Conservation (phyloP, 2,329 filamentous ascomycete species). For the Mycosphaerella sp. region DNA sequence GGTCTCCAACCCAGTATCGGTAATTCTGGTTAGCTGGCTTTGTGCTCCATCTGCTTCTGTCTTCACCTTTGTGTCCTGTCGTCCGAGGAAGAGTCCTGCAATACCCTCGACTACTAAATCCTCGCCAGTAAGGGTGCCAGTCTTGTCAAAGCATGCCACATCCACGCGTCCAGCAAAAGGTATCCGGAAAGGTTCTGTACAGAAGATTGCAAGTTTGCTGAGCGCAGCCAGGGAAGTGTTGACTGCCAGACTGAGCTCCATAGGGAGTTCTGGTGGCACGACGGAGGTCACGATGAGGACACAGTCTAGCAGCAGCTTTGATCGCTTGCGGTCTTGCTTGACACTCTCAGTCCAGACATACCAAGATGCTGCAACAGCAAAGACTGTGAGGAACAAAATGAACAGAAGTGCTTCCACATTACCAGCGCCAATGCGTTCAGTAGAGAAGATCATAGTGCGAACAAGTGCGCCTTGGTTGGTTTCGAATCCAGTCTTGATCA, state of each 20-base stretch:
- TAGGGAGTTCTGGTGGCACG: constrained; percentile 94
- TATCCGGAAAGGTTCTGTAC: constrained; percentile 97
- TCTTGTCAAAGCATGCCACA: constrained; percentile 97
- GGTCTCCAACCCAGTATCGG: constrained; percentile 68
- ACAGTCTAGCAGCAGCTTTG: constrained; percentile 94
- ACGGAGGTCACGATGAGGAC: constrained; percentile 97
- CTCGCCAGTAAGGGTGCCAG: constrained; percentile 91
- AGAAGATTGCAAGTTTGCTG: constrained; percentile 95
- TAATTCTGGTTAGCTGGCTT: constrained; percentile 66
- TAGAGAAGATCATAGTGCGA: constrained; percentile 99
- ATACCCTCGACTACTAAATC: constrained; percentile 96
- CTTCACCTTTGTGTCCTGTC: constrained; percentile 52
- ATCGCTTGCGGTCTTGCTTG: constrained; percentile 86
- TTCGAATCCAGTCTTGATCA: constrained; percentile 97
- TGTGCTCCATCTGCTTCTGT: constrained; percentile 73
- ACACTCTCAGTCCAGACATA: constrained; percentile 99
- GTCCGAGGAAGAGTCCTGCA: constrained; percentile 73
- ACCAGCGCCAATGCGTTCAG: constrained; percentile 96
- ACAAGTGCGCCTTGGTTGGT: constrained; percentile 97
- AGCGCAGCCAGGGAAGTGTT: constrained; percentile 94
- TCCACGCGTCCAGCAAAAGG: constrained; percentile 94
- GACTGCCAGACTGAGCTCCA: constrained; percentile 95
- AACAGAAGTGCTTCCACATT: constrained; percentile 95
- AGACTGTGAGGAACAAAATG: constrained; percentile 92
- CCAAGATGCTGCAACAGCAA: constrained; percentile 95